Base-by-base conservation (phyloP, 176 grass and related monocot species). In the Oryza coarctata region DNA sequence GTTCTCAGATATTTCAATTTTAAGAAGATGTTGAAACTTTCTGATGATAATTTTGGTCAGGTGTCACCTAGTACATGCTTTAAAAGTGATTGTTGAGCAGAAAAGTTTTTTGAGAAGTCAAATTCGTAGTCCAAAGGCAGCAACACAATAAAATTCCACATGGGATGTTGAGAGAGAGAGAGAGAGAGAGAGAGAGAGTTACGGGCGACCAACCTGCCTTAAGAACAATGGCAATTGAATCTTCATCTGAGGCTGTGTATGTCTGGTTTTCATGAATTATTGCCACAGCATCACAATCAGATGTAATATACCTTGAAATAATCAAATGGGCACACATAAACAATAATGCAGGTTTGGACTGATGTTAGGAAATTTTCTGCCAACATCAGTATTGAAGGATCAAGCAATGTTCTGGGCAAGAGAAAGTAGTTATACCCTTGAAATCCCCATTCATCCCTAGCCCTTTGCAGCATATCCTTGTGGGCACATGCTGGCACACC, bases 371-470 rank as follows among this genome's bases (percentile, higher is more conserved):
- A 35, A 44, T 79, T 43, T 35, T 20, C 13, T 33, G 17, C 6
- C 25, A 45, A 70, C 44, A 18, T 29, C 70, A 2, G 60, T 47
- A 79, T 50, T n/a, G 17, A 87, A 86, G 39, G 36, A 69, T 65
- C 67, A 36, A 27, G 63, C 9, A 35, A 32, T 7, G 61, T 39
- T 84, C n/a, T 60, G 68, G 45, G 15, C 17, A 81, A 89, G 36
- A 74, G 44, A 49, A 65, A 71, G 49, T 30, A 70, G n/a, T 35
- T n/a, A 0, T 91, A 95, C 96, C 93, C 93, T 65, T 95, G 13
- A 79, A 99, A 95, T 74, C 96, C 96, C 93, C 96, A 98, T 68
- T 98, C 90, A 22, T 95, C 80, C 80, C 93, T 88, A 65, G 91
- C 86, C 80, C 90, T 90, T 34, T 92, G 83, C 0, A 98, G 73